phyloP scores from a whole-genome alignment of 371 early-diverging fungal genomes.

The Rhizomucor pusillus region DNA sequence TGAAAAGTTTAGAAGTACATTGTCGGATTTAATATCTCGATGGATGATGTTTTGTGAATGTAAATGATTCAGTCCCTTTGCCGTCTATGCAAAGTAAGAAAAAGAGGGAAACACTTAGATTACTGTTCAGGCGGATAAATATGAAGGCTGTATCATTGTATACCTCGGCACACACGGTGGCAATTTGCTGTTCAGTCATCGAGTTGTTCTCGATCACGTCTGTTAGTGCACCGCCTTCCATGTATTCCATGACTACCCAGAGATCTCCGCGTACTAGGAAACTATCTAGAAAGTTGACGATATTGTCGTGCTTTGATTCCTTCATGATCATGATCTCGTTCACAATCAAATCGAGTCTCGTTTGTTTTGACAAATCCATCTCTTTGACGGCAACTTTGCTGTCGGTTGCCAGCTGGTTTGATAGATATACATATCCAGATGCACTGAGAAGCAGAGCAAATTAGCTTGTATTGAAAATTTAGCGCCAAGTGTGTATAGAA shows the following conservation, averaged over 20 bases:
- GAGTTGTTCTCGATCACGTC: conserved; percentile 95
- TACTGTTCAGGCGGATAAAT: neutral
- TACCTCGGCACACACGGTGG: conserved; percentile 87
- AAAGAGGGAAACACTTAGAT: neutral
- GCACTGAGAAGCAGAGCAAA: conserved; percentile 69
- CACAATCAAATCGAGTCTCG: conserved; percentile 90
- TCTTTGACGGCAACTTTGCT: conserved; percentile 94
- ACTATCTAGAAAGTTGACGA: conserved; percentile 93
- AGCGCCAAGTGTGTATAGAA: neutral
- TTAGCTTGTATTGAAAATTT: neutral
- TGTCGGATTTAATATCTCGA: conserved; percentile 97
- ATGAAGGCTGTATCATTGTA: no score
- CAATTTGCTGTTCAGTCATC: conserved; percentile 89
- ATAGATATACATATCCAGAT: conserved; percentile 91
- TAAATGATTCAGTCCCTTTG: conserved; percentile 88
- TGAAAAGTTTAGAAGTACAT: conserved; percentile 80
- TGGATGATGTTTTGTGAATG: conserved; percentile 93
- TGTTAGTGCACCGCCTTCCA: conserved; percentile 97
- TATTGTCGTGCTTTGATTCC: conserved; percentile 92
- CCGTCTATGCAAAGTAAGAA: conserved; percentile 44
- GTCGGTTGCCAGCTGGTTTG: conserved; percentile 37
- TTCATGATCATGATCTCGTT: conserved; percentile 98
- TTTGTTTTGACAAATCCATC: conserved; percentile 93
- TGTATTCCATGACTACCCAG: conserved; percentile 99
- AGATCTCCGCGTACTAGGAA: conserved; percentile 80